Base-by-base conservation (phyloP, 2,329 filamentous ascomycete species). In the Dactylellina leptospora region DNA sequence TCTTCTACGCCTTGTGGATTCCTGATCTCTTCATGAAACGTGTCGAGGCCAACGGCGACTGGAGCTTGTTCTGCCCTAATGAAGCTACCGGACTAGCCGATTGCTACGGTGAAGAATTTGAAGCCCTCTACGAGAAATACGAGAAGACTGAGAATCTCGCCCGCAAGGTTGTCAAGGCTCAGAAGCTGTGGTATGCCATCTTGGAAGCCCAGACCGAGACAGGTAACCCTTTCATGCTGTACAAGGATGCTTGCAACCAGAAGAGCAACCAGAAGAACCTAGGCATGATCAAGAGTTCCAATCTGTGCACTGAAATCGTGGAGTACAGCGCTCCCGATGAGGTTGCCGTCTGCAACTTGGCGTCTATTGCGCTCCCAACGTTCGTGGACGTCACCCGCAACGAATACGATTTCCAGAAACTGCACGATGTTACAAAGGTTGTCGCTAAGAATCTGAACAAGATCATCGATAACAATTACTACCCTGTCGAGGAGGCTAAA, bases 181-280 rank as follows among this genome's bases (percentile, higher is more conserved):
- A 99, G 85, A 99, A 99, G 86, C 89, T 99, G 68, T 99, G 95
- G 95, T 97, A 97, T 80, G 92, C 93, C 76, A 96, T 99, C 75
- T 87, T 99, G 50, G 95, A 99, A 83, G 91, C 95, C 53, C 95
- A 99, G 84, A 97, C 93, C 30, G 95, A 99, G 87, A 99, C 95
- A 47, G 95, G 95, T 77, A 97, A 96, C 82, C 95, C 95, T 51
- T 99, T 96, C 83, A 99, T 99, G 92, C 88, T 97, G 72, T 99
- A 99, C 88, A 99, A 99, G 86, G 95, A 99, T 82, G 86, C 89
- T 78, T 93, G 90, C 87, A 99, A 99, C 87, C 88, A 88, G 81
- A 99, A 99, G 90, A 97, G 93, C 85, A 99, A 99, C 87, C 95
- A 99, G 84, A 97, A 99, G 89, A 99, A 99, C 83, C 86, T 99